Conservation (phyloP, 1,284 basidiomycete genomes). For the Flammula alnicola region DNA sequence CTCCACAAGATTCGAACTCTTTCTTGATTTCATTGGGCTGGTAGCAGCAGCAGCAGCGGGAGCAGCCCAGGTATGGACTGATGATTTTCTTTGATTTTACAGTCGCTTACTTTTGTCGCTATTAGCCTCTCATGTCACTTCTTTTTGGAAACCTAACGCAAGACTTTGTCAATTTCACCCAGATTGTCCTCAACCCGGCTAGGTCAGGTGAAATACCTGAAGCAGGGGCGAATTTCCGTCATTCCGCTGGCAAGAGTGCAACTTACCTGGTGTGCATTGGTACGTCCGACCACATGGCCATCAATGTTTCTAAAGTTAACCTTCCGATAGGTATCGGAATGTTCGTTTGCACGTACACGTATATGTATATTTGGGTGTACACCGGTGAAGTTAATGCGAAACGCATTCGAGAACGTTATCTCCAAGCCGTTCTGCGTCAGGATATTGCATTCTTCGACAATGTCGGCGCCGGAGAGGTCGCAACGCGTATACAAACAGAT, state of each 20-base stretch:
- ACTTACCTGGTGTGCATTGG: slow-evolving; percentile 75
- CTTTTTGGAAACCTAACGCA: slow-evolving; percentile 83
- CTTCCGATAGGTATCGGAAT: slow-evolving; percentile 59
- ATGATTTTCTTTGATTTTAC: background rate
- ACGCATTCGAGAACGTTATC: slow-evolving; percentile 78
- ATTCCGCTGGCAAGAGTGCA: slow-evolving; percentile 59
- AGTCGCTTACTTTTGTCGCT: slow-evolving; percentile 10
- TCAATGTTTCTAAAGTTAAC: background rate
- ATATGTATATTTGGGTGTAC: slow-evolving; percentile 89
- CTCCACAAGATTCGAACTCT: slow-evolving; percentile 67
- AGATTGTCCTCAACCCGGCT: slow-evolving; percentile 28
- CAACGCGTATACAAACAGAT: slow-evolving; percentile 93
- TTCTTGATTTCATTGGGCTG: slow-evolving; percentile 67
- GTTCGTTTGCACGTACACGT: slow-evolving; percentile 72
- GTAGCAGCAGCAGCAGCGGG: slow-evolving; percentile 72
- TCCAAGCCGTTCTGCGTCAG: slow-evolving; percentile 79
- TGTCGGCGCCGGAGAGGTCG: slow-evolving; percentile 93
- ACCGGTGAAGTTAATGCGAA: slow-evolving; percentile 91
- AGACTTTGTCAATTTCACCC: slow-evolving; percentile 71
- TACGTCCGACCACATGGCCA: slow-evolving; percentile 35
- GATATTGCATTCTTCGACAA: slow-evolving; percentile 92
- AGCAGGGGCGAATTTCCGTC: slow-evolving; percentile 56
- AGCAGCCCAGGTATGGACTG: slow-evolving; percentile 74
- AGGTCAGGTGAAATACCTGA: slow-evolving; percentile 38
- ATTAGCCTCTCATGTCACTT: slow-evolving; percentile 80